Evolutionary conservation across 495 filamentous ascomycete genomes (phyloP), one percentile per base, ranked within the genome.

Genomic region (Pyrenula aspistea): DNA sequence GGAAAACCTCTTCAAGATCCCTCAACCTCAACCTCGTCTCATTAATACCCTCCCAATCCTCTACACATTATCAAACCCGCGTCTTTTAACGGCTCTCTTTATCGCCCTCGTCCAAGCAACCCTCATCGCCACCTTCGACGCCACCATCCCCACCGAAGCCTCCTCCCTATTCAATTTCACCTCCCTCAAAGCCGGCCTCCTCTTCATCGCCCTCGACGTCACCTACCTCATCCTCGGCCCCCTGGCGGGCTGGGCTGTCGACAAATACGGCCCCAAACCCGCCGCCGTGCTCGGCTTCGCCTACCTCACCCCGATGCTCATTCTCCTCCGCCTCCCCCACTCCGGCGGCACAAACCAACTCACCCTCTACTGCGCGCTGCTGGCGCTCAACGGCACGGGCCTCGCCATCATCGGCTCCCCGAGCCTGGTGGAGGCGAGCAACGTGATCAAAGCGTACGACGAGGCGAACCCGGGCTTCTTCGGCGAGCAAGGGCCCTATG

Each of bases 141-240:
- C 79, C 24, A 83, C 79, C 2, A 66, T 83, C 55, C 78, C 80
- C 1, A 77, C 76, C 2, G 67, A 74, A 50, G 80, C 77, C 4
- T 61, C 73, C 25, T 61, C 63, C 10, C 71, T 77, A 56, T 83
- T 78, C 63, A 60, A 61, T 49, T 83, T 81, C 65, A 69, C 73
- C 56, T 77, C 79, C 10, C 66, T 83, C 2, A 66, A 71, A 53
- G 69, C 80, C 0, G 80, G 78, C 2, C 66, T 83, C 3, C 59
- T 81, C 10, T 83, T 83, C 65, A 67, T 80, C 22, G 70, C 78
- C 1, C 64, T 79, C 2, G 72, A 74, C 25, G 61, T 72, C 10
- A 65, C 71, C 0, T 76, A 79, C 55, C 65, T 83, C 11, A 42
- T 77, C 3, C 55, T 80, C 20, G 78, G 79, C 1, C 79, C 81